phyloP scores from a whole-genome alignment of 2,329 filamentous ascomycete species.

The Verticillium zaregamsianum region DNA sequence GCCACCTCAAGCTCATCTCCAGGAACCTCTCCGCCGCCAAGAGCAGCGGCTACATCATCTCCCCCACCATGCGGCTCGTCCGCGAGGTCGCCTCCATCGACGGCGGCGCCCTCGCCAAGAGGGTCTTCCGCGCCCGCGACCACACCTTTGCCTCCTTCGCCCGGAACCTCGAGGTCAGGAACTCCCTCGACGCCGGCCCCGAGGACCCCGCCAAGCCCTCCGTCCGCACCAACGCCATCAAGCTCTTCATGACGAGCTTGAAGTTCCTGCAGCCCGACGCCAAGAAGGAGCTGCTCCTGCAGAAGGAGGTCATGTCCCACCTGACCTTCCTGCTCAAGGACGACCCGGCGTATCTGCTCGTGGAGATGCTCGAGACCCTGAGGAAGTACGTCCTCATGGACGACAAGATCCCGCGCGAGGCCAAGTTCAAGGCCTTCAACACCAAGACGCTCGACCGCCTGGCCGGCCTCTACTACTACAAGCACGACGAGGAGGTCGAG shows the following conservation, averaged over 20 bases:
- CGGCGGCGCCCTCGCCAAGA: slow-evolving; percentile 73
- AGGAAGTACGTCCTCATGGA: slow-evolving; percentile 72
- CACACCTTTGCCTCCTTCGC: slow-evolving; percentile 77
- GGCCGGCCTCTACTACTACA: slow-evolving; percentile 64
- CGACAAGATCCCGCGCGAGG: slow-evolving; percentile 63
- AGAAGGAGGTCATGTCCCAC: slow-evolving; percentile 78
- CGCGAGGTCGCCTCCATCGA: slow-evolving; percentile 84
- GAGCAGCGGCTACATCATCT: slow-evolving; percentile 82
- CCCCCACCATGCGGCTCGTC: slow-evolving; percentile 79
- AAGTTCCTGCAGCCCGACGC: slow-evolving; percentile 72
- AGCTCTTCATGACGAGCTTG: slow-evolving; percentile 75
- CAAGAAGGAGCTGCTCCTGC: slow-evolving; percentile 75
- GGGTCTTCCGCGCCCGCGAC: slow-evolving; percentile 73
- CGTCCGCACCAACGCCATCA: slow-evolving; percentile 75
- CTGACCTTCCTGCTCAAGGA: slow-evolving; percentile 74
- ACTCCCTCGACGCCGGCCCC: slow-evolving; percentile 43
- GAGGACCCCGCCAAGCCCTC: slow-evolving; percentile 71
- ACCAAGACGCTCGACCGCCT: slow-evolving; percentile 70
- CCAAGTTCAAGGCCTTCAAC: slow-evolving; percentile 74
- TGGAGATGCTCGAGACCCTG: slow-evolving; percentile 69
- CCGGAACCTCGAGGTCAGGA: slow-evolving; percentile 72
- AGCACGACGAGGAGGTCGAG: slow-evolving; percentile 40
- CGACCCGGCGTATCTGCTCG: slow-evolving; percentile 71
- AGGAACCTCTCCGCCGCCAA: slow-evolving; percentile 76
- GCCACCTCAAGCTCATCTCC: slow-evolving; percentile 75